phyloP scores from a whole-genome alignment of 768 basidiomycete genomes.

The Solioccasus polychromus region DNA sequence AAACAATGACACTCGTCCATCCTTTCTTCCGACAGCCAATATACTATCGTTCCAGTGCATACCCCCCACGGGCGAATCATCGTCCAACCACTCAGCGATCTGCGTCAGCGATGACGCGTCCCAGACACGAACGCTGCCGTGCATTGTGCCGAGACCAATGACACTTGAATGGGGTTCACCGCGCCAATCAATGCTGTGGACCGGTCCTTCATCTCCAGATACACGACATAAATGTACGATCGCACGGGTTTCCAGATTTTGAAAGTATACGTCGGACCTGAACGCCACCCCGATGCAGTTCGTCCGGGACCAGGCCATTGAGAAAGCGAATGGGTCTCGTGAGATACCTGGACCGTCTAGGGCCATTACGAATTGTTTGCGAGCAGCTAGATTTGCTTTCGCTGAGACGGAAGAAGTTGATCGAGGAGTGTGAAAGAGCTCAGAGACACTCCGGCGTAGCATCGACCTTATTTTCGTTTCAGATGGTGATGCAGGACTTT shows the following conservation, averaged over 20 bases:
- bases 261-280: conserved; percentile 56
- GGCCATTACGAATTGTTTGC: conserved; percentile 53
- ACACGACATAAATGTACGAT: conserved; percentile 51
- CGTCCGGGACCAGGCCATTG: conserved; percentile 58
- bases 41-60: conserved; percentile 39
- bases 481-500: conserved; percentile 32
- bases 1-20: conserved; percentile 37
- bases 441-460: conserved; percentile 50
- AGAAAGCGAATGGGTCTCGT: conserved; percentile 49
- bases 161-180: conserved; percentile 37
- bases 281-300: conserved; percentile 66
- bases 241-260: conserved; percentile 53
- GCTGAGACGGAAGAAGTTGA: conserved; percentile 44
- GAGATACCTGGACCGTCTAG: conserved; percentile 67
- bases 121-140: conserved; percentile 53
- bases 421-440: conserved; percentile 42
- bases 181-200: conserved; percentile 54
- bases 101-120: conserved; percentile 38
- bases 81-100: conserved; percentile 34
- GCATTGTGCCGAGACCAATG: conserved; percentile 51
- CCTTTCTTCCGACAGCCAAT: conserved; percentile 39
- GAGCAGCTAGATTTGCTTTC: conserved; percentile 52
- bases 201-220: conserved; percentile 31
- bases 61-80: conserved; percentile 36
- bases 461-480: conserved; percentile 44